Conservation (phyloP, 495 filamentous ascomycete species). For the Annulohypoxylon maeteangense region DNA sequence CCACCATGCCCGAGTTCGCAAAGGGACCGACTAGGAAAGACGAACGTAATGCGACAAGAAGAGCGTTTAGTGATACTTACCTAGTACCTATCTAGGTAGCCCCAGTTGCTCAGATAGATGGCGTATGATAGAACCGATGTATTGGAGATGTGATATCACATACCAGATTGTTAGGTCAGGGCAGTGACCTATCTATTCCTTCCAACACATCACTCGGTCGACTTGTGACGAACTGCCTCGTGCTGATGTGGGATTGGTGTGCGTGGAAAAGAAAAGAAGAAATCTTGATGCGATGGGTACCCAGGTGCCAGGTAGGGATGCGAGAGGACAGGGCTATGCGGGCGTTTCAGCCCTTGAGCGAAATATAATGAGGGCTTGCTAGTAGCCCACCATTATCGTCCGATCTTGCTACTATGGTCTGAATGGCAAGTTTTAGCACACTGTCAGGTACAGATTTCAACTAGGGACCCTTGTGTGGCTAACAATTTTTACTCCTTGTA, state of each 20-base stretch:
- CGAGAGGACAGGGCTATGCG: conserved; percentile 24
- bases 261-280: conserved; percentile 3
- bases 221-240: conserved; percentile 18
- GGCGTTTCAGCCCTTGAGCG: conserved; percentile 37
- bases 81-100: neutral
- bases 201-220: conserved; percentile 28
- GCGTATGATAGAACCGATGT: neutral
- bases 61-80: neutral
- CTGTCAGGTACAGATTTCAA: too few species aligned
- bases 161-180: neutral
- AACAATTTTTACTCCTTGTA: too few species aligned
- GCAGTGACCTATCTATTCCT: conserved; percentile 4
- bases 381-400: conserved; percentile 31
- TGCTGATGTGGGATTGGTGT: conserved; percentile 35
- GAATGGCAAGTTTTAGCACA: too few species aligned
- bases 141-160: neutral
- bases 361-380: conserved; percentile 22
- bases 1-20: conserved; percentile 4
- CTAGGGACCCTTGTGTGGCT: too few species aligned
- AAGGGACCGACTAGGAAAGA: neutral
- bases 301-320: conserved; percentile 11
- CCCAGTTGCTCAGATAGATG: neutral
- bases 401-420: conserved; percentile 32
- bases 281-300: conserved; percentile 7
- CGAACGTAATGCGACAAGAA: neutral